Base-by-base conservation (phyloP, 2,329 filamentous ascomycete species). In the Phialophora expanda region DNA sequence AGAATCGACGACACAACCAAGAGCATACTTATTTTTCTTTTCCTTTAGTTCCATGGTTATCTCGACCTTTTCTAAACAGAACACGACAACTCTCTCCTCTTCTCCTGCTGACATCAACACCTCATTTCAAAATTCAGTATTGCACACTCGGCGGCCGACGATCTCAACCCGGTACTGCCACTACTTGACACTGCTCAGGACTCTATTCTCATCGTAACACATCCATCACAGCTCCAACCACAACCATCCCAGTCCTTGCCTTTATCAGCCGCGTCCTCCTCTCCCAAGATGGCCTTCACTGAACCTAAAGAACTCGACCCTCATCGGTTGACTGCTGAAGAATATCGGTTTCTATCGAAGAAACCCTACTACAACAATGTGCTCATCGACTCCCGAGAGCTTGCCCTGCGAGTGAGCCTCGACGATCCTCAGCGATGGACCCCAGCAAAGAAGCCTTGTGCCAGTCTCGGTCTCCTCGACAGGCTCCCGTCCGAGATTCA, bases 401-500 rank as follows among this genome's bases (percentile, higher is more conserved):
- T 64, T 14, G 14, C 51, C 34, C 24, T 32, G 11, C 61, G 61
- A 28, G 55, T 64, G 34, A 32, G 26, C 30, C 56, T 62, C 3
- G 24, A 48, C 34, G 26, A 59, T 1, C 55, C 46, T 30, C 54
- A 41, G 32, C 34, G n/a, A 38, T 57, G 55, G 53, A 34, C 30
- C 2, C n/a, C 38, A n/a, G 48, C 56, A 57, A 64, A 64, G 30
- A 12, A 44, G n/a, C 28, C 22, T 4, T 51, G 12, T 22, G 20
- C 38, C 6, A 50, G 41, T 41, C 32, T 64, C 17, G 65, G 65
- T 48, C 12, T 44, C n/a, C 51, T 67, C 17, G 51, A 46, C 56
- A 64, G 11, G 17, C 56, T 67, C 24, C 57, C 65, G 14, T 26
- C 17, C 22, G 65, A 67, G 41, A 7, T 63, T 20, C 38, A 60